phyloP scores from a whole-genome alignment of 2,329 filamentous ascomycete species.

The Phialocephala subalpina region DNA sequence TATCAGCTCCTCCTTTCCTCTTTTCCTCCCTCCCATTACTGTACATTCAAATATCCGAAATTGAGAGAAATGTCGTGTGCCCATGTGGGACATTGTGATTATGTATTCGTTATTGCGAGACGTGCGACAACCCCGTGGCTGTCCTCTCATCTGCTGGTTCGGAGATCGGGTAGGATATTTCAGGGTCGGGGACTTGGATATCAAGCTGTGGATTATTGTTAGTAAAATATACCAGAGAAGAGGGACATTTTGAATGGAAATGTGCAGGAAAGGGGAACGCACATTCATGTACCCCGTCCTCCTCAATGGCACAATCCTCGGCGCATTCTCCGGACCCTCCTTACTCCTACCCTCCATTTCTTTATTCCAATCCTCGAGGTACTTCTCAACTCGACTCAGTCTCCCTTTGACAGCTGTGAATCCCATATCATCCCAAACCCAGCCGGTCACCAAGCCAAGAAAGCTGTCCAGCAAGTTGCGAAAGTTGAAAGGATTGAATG shows the following conservation, averaged over 20 bases:
- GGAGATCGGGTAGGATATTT: constrained; percentile 57
- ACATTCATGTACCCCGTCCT: constrained; percentile 89
- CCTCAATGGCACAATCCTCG: constrained; percentile 80
- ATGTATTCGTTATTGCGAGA: constrained; percentile 17
- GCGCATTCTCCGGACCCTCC: constrained; percentile 61
- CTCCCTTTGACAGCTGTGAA: constrained; percentile 77
- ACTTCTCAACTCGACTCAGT: constrained; percentile 75
- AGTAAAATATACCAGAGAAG: neutral
- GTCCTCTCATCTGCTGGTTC: constrained; percentile 26
- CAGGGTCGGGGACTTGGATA: constrained; percentile 82
- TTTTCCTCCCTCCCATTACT: constrained; percentile 3
- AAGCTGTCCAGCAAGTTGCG: constrained; percentile 83
- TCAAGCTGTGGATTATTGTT: constrained; percentile 64
- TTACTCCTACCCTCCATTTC: constrained; percentile 67
- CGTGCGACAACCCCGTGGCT: constrained; percentile 26
- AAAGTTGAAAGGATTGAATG: constrained; percentile 80
- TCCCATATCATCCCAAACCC: constrained; percentile 93
- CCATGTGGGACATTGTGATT: constrained; percentile 1
- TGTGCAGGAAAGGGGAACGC: constrained; percentile 43
- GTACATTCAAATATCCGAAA: neutral
- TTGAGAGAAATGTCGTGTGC: neutral
- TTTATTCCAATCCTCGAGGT: constrained; percentile 87
- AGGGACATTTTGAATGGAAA: neutral
- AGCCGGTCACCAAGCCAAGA: constrained; percentile 85
- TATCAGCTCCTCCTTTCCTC: neutral